Evolutionary conservation across 2,329 filamentous ascomycete genomes (phyloP), one percentile per base, ranked within the genome.

Genomic region (Zasmidium angulare): DNA sequence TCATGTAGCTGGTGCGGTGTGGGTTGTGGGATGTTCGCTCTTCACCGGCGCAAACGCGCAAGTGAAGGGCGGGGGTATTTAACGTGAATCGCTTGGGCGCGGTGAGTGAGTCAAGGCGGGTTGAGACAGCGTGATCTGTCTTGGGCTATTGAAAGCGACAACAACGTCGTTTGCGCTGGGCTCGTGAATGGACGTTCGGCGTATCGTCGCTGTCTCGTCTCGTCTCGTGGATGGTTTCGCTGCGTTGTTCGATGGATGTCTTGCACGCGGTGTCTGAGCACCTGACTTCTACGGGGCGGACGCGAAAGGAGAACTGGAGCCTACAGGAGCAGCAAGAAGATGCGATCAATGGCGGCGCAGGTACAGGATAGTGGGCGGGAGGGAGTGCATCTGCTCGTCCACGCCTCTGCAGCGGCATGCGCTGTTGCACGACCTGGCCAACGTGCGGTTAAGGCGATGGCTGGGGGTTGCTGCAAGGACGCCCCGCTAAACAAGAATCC

Each of bases 1-100:
- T 63, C 58, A 65, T 65, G 59, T 56, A 61, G 49, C 31, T 26
- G 19, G 50, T 23, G 47, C 3, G 40, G 40, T 29, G 3, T 17
- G 36, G 3, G 36, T 43, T 17, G n/a, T 14, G 36, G 11, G 36
- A 10, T 43, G 36, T 3, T 3, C 6, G 11, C 14, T 17, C 36
- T 43, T 43, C 36, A 43, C 36, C 36, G 36, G 36, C 36, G 36
- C 36, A 43, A 43, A 43, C 12, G 36, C 36, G 36, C 36, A 17
- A 43, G 36, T 43, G 36, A 43, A 43, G 36, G 36, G 12, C 36
- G 36, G 36, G 36, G 11, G n/a, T 43, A 43, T 43, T 10, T 14
- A 43, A 43, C 7, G 36, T 43, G 36, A 43, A 43, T 7, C 21
- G 49, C 22, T n/a, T 21, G 7, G 46, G 43, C 9, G 46, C 46